Base-by-base conservation (phyloP, 768 basidiomycete species). In the Lactifluus rugatus region DNA sequence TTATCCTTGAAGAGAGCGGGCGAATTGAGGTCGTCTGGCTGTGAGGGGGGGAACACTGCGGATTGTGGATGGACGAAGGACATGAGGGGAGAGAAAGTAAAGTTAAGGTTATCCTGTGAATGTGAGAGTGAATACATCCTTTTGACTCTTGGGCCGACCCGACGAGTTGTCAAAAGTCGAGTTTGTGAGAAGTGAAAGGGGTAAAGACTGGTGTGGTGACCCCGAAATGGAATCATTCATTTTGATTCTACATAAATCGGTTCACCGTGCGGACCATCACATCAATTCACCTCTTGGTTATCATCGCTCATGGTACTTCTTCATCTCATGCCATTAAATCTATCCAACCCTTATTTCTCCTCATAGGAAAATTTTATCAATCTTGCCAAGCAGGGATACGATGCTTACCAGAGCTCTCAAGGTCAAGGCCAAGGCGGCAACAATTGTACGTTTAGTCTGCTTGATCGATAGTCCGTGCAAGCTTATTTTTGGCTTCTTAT, bases 351-450 rank as follows among this genome's bases (percentile, higher is more conserved):
- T 49, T 19, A 49, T 31, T 28, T 54, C 28, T 19, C n/a, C 31
- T 3, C 11, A 1, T 56, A 86, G 88, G 86, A 88, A 60, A 76
- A 69, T 58, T 78, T 90, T 65, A 76, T 87, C 37, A 81, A 80
- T 57, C 69, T 90, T 64, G 89, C 87, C 10, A 84, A 89, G 70
- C 70, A 89, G 70, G 81, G 82, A 61, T 69, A 78, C 64, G 69
- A 79, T 39, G 74, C 81, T 67, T 82, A 82, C 72, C 71, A 74
- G 64, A 14, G 34, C 1, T 52, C 56, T 11, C 63, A 64, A 19
- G 28, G 44, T 32, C 56, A 57, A 2, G 41, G 56, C 17, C 19
- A 23, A 31, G 28, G 74, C 28, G 79, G 76, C 17, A 78, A 37
- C 23, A 13, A 81, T 16, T 70, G 77, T 78, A 62, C 68, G 71